Evolutionary conservation across 768 basidiomycete species (phyloP), one percentile per base, ranked within the genome.

Genomic region (Holtermanniella nyarrowii): DNA sequence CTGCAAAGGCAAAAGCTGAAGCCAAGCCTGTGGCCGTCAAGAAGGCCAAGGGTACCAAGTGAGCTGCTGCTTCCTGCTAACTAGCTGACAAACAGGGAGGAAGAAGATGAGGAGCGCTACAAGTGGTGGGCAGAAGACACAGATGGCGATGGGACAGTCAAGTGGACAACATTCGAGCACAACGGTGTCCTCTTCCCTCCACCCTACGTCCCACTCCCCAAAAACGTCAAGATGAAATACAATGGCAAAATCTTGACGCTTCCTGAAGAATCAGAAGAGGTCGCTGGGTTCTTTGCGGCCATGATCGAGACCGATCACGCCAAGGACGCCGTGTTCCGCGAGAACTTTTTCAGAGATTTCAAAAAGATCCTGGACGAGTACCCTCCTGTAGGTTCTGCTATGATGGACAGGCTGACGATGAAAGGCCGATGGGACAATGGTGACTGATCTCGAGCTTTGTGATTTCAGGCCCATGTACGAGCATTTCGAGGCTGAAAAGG

Each of bases 101-200:
- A 76, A 44, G 80, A 80, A 53, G 86, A 88, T 39, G 78, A 81
- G 49, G 84, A 83, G 50, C 82, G 80, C 51, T 88, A 80, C 71
- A 79, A 80, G 56, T 91, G 88, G 87, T 95, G 90, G 93, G 85
- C 89, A 62, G 72, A 76, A 54, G 65, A 72, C 22, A 61, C 53
- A 5, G 78, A 84, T 57, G 77, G 76, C 25, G 79, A 85, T 64
- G 86, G 81, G 11, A 77, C 81, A 37, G 75, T 81, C 51, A 95
- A 96, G 72, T 99, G 95, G 95, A 79, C 80, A 55, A 95, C 88
- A n/a, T 78, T 99, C 47, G 84, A 88, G 65, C 95, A 99, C 73
- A 82, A 79, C 59, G 95, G 91, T 46, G 90, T 99, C 37, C 78
- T 90, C 57, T 99, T 99, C 74, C 95, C 95, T 55, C 88, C 88